Evolutionary conservation across 2,329 filamentous ascomycete species (phyloP).

Genomic region (Alternaria arbusti): DNA sequence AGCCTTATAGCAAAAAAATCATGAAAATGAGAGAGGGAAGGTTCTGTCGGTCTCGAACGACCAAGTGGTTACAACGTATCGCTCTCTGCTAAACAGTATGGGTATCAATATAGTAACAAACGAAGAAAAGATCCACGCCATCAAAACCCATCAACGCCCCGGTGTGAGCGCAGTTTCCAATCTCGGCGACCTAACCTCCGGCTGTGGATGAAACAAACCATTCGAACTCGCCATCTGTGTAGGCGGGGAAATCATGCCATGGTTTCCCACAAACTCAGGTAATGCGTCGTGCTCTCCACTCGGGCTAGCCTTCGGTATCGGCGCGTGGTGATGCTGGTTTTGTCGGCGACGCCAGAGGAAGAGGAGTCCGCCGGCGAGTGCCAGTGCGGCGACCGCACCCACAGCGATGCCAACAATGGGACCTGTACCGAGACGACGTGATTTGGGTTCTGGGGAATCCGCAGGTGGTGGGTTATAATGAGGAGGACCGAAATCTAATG

Average conservation of each 20-base stretch:
- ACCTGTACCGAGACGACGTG: not conserved
- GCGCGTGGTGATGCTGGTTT: not conserved
- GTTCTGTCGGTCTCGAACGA: not conserved
- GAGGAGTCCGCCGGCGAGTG: not conserved
- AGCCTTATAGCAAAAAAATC: not conserved
- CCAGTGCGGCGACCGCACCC: not conserved
- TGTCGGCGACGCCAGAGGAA: not conserved
- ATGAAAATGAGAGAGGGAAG: not conserved
- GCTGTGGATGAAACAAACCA: not conserved
- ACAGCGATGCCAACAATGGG: not conserved
- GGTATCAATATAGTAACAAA: not conserved
- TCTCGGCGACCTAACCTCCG: not conserved
- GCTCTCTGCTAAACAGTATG: not conserved
- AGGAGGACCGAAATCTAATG: not conserved
- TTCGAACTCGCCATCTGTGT: not conserved
- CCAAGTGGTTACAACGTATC: not conserved
- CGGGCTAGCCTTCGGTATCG: not conserved
- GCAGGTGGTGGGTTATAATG: not conserved
- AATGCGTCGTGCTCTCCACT: not conserved
- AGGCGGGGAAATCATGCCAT: not conserved
- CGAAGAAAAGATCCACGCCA: not conserved
- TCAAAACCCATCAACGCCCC: not conserved
- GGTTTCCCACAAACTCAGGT: not conserved
- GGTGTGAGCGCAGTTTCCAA: not conserved
- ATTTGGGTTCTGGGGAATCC: not conserved